Percentiles rank a stretch among this genome's conserved stretches.
These are phyloP conservation scores for Leishmania tropica DNA, from an alignment of 208 protist genomes.

Conservation along the genomic window DNA sequence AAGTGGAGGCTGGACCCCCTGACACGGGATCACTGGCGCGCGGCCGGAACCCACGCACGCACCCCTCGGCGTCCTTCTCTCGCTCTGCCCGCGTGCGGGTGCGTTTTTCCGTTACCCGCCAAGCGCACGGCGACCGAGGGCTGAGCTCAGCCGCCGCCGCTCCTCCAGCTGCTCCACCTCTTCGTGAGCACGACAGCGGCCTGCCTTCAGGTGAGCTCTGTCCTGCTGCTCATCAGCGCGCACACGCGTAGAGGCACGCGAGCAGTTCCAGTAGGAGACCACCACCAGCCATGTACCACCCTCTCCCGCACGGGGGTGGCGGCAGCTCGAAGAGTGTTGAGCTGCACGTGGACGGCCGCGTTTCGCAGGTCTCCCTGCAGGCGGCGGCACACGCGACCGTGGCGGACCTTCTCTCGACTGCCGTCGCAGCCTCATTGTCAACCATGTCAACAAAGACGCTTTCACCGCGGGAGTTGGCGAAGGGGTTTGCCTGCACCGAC, in stretches of 20 bases:
- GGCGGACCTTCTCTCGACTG: constrained; percentile 29
- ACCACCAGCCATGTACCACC: constrained; percentile 1
- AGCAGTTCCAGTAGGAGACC: not conserved
- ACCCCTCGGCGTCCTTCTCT: not conserved
- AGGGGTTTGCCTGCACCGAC: constrained; percentile 19
- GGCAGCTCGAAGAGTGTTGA: constrained; percentile 29
- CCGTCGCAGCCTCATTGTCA: constrained; percentile 15
- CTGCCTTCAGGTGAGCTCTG: not conserved
- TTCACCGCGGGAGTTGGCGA: constrained; percentile 16
- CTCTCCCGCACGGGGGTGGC: not conserved
- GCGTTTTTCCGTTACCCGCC: not conserved
- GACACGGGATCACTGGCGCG: not conserved
- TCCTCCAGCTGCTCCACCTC: not conserved
- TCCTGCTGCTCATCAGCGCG: not conserved
- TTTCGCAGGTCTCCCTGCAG: constrained; percentile 28
- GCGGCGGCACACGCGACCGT: constrained; percentile 32
- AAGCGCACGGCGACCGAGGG: not conserved
- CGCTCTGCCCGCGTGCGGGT: not conserved
- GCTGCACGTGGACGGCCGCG: constrained; percentile 26
- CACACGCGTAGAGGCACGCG: constrained; percentile 2
- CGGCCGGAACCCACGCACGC: not conserved
- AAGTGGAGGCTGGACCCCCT: not conserved
- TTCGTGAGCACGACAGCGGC: not conserved
- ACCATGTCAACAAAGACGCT: not conserved
- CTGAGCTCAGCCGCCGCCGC: not conserved